These are phyloP conservation scores for Pichia gijzeniarum DNA, from an alignment of 805 yeast species.

Conservation along the genomic window DNA sequence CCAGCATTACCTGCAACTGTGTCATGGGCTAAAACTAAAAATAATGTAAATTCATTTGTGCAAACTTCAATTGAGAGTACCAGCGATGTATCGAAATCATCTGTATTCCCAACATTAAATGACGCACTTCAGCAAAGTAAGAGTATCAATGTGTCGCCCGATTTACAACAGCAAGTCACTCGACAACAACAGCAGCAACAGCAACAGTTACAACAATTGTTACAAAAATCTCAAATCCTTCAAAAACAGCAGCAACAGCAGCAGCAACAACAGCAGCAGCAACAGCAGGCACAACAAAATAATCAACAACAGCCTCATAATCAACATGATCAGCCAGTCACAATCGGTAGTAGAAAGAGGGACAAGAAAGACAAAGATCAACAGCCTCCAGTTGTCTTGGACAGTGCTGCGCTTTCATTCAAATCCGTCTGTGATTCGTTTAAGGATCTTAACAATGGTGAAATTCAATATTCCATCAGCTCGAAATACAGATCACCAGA, in stretches of 20 bases:
- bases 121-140: constrained; percentile 16
- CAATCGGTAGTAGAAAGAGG: constrained; percentile 14
- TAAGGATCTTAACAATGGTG: constrained; percentile 20
- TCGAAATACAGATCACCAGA: constrained; percentile 19
- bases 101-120: constrained; percentile 50
- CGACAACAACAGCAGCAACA: constrained; percentile 25
- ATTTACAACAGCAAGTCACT: constrained; percentile 30
- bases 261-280: constrained; percentile 21
- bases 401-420: constrained; percentile 22
- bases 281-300: constrained; percentile 15
- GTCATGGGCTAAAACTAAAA: constrained; percentile 46
- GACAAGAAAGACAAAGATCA: constrained; percentile 26
- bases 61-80: constrained; percentile 8
- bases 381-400: constrained; percentile 16
- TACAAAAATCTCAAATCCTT: constrained; percentile 12
- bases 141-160: constrained; percentile 17
- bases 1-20: constrained; percentile 57
- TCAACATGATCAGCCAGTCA: background rate
- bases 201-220: constrained; percentile 9
- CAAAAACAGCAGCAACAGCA: constrained; percentile 16
- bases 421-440: constrained; percentile 24
- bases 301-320: constrained; percentile 22
- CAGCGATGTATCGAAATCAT: constrained; percentile 4
- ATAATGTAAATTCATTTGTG: constrained; percentile 24
- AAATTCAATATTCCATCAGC: constrained; percentile 22